Evolutionary conservation across 306 rosid genomes (phyloP).

Genomic region (Hippophae rhamnoides): DNA sequence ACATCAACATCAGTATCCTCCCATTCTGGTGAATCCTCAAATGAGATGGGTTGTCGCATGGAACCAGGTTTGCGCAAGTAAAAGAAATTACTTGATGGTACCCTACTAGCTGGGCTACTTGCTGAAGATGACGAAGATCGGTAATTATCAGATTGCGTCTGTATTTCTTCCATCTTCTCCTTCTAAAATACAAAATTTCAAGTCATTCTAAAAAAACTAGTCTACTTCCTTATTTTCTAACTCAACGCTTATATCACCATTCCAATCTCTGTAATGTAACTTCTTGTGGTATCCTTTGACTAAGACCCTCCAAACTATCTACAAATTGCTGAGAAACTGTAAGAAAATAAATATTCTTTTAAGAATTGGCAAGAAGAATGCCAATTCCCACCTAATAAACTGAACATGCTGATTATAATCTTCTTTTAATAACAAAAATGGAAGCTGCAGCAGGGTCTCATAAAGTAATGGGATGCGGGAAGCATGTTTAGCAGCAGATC

Average conservation of each 20-base stretch:
- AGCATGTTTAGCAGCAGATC: neutral
- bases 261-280: constrained; percentile 14
- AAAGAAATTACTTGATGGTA: constrained; percentile 94
- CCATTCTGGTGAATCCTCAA: constrained; percentile 99
- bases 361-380: neutral
- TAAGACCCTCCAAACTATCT: neutral
- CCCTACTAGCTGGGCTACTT: constrained; percentile 95
- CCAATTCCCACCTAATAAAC: neutral
- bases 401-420: neutral
- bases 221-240: constrained; percentile 4
- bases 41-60: constrained; percentile 87
- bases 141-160: constrained; percentile 85
- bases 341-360: neutral
- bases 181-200: constrained; percentile 17
- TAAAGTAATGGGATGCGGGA: neutral
- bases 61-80: constrained; percentile 94
- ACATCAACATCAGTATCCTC: constrained; percentile 73
- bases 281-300: constrained; percentile 18
- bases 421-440: neutral
- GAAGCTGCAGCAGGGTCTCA: neutral
- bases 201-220: constrained; percentile 9
- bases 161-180: constrained; percentile 81
- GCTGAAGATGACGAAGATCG: constrained; percentile 96
- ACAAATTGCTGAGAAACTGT: neutral
- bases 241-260: constrained; percentile 8